A percentile compares a stretch with the other conserved stretches of the same genome.
Conservation (phyloP, 257 asterid genomes). For the Penstemon davidsonii region DNA sequence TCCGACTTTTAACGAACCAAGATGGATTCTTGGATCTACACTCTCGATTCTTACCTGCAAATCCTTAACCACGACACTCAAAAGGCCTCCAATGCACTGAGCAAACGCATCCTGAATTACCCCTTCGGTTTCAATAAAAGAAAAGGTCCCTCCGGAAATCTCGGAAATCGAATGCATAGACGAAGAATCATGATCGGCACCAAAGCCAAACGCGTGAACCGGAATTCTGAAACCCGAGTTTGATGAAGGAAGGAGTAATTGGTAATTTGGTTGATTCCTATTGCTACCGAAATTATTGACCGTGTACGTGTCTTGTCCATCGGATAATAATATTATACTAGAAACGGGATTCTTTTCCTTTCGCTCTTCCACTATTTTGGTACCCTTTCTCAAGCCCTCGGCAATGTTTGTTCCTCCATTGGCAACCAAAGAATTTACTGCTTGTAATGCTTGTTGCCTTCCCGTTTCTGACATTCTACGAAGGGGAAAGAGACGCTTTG, state of each 20-base stretch:
- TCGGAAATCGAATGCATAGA: slow-evolving; percentile 94
- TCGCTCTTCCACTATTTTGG: slow-evolving; percentile 87
- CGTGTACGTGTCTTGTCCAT: slow-evolving; percentile 94
- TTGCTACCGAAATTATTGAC: slow-evolving; percentile 41
- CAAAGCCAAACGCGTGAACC: slow-evolving; percentile 91
- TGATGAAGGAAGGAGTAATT: slow-evolving; percentile 73
- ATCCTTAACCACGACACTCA: slow-evolving; percentile 90
- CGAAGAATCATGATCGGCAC: slow-evolving; percentile 84
- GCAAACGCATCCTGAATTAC: slow-evolving; percentile 99
- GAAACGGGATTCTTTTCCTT: slow-evolving; percentile 77
- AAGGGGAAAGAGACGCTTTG: slow-evolving; percentile 89
- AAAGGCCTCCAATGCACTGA: slow-evolving; percentile 95
- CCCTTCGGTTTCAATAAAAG: slow-evolving; percentile 92
- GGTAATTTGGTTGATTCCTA: slow-evolving; percentile 50
- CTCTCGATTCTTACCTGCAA: slow-evolving; percentile 57
- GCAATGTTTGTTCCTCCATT: slow-evolving; percentile 97
- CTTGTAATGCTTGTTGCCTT: slow-evolving; percentile 83
- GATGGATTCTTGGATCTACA: slow-evolving; percentile 48
- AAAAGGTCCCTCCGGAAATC: slow-evolving; percentile 93
- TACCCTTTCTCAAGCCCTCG: slow-evolving; percentile 93
- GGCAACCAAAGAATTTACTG: slow-evolving; percentile 83
- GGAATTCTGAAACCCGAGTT: slow-evolving; percentile 66
- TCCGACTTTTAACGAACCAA: slow-evolving; percentile 69
- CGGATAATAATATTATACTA: slow-evolving; percentile 84
- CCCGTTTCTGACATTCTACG: slow-evolving; percentile 89